Percentiles rank a stretch among this genome's conserved stretches.
Evolutionary conservation across 1,284 basidiomycete genomes (phyloP).

Genomic region (Amylostereum areolatum): DNA sequence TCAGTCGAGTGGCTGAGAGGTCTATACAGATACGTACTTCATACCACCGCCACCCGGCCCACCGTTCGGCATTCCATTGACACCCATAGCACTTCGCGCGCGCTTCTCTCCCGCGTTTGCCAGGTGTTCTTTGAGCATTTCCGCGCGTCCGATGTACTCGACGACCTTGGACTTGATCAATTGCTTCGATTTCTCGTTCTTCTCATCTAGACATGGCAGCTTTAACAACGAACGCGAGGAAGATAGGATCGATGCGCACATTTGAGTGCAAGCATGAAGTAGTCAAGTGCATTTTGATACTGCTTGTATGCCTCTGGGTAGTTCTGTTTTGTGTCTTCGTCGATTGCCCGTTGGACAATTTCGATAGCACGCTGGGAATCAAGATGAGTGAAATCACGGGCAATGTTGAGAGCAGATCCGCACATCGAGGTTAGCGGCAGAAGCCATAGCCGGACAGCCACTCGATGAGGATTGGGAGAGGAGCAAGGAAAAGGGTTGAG

Average conservation of each 20-base stretch:
- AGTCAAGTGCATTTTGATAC: slow-evolving; percentile 94
- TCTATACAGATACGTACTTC: slow-evolving; percentile 42
- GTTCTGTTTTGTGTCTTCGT: slow-evolving; percentile 91
- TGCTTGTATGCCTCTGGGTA: slow-evolving; percentile 93
- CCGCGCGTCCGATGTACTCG: slow-evolving; percentile 91
- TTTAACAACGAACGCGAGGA: slow-evolving; percentile 3
- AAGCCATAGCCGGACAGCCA: too few species aligned
- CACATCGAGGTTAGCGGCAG: too few species aligned
- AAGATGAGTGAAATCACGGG: too few species aligned
- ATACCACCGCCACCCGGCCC: slow-evolving; percentile 61
- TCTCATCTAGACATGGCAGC: slow-evolving; percentile 71
- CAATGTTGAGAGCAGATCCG: too few species aligned
- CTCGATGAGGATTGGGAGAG: too few species aligned
- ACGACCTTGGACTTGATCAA: slow-evolving; percentile 87
- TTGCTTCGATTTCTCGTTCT: slow-evolving; percentile 89
- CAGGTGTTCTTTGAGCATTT: slow-evolving; percentile 87
- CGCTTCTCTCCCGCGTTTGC: slow-evolving; percentile 61
- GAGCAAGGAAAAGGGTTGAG: too few species aligned
- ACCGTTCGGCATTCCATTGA: slow-evolving; percentile 61
- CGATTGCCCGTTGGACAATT: slow-evolving; percentile 92
- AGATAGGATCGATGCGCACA: slow-evolving; percentile 37
- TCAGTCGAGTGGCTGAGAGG: too few species aligned
- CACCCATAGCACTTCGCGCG: slow-evolving; percentile 73
- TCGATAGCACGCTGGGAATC: slow-evolving; percentile 81
- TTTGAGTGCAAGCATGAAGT: slow-evolving; percentile 92